These are phyloP conservation scores for Phaeolepiota aurea DNA, from an alignment of 768 basidiomycete genomes.

Conservation along the genomic window DNA sequence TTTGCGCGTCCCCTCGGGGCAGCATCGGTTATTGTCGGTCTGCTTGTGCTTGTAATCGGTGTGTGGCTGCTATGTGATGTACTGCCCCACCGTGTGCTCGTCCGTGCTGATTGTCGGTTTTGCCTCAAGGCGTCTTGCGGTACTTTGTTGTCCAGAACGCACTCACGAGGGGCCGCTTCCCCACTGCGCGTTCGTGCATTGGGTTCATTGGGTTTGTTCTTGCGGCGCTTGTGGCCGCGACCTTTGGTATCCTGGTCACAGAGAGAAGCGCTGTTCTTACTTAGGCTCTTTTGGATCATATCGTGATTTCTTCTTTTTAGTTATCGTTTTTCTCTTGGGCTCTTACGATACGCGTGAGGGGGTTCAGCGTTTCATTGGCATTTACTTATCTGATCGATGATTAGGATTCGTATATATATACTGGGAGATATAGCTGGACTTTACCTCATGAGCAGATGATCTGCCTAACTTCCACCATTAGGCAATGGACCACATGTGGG, in stretches of 20 bases:
- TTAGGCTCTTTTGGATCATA: too few relatives aligned
- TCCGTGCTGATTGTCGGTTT: background rate
- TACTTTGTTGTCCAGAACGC: conserved; percentile 32
- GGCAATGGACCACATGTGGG: too few relatives aligned
- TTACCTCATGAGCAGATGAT: too few relatives aligned
- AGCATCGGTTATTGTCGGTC: conserved; percentile 23
- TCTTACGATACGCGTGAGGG: too few relatives aligned
- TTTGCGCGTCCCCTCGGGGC: conserved; percentile 37
- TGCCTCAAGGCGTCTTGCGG: conserved; percentile 16
- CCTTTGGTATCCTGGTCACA: background rate
- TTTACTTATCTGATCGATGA: too few relatives aligned
- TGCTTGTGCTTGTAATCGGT: conserved; percentile 24
- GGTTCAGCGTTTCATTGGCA: too few relatives aligned
- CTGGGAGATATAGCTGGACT: too few relatives aligned
- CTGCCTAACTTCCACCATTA: too few relatives aligned
- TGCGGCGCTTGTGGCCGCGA: background rate
- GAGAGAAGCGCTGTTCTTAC: too few relatives aligned
- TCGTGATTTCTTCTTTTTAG: too few relatives aligned
- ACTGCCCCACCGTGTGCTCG: background rate
- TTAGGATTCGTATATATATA: too few relatives aligned
- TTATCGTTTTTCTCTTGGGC: too few relatives aligned
- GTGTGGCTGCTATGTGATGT: background rate
- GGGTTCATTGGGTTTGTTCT: conserved; percentile 20
- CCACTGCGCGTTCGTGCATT: conserved; percentile 27
- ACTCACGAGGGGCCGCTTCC: conserved; percentile 28